A percentile compares a stretch with the other conserved stretches of the same genome.
phyloP scores from a whole-genome alignment of 768 basidiomycete species.

The Amanita polypyramis region DNA sequence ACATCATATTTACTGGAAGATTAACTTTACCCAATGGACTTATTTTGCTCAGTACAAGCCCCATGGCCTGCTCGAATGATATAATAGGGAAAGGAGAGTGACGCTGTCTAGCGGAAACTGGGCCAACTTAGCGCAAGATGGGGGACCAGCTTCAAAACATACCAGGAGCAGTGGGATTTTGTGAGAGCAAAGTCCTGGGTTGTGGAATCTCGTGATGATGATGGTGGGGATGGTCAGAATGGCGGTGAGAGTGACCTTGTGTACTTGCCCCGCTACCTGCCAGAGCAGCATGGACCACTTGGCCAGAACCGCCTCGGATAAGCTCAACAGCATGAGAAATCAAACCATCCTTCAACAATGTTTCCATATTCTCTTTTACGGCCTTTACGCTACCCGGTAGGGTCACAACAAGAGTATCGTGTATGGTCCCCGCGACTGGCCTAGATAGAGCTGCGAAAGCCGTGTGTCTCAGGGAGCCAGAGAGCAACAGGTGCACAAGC shows the following conservation, averaged over 20 bases:
- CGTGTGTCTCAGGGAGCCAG: slow-evolving; percentile 61
- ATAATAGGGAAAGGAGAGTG: slow-evolving; percentile 71
- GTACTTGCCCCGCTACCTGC: slow-evolving; percentile 20
- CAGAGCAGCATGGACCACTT: slow-evolving; percentile 42
- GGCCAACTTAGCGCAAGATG: neutral
- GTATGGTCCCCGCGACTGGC: slow-evolving; percentile 69
- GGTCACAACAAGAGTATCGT: slow-evolving; percentile 59
- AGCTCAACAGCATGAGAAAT: slow-evolving; percentile 66
- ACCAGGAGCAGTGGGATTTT: slow-evolving; percentile 64
- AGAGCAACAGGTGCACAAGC: slow-evolving; percentile 63
- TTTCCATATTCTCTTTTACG: slow-evolving; percentile 66
- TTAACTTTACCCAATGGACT: slow-evolving; percentile 27
- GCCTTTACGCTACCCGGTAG: slow-evolving; percentile 84
- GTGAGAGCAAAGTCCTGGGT: slow-evolving; percentile 49
- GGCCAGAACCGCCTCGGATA: slow-evolving; percentile 57
- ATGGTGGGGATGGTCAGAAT: slow-evolving; percentile 20
- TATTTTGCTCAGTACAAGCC: slow-evolving; percentile 40
- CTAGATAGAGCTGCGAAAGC: slow-evolving; percentile 76
- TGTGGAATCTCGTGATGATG: slow-evolving; percentile 34
- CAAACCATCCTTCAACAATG: slow-evolving; percentile 47
- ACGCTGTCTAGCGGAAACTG: slow-evolving; percentile 64
- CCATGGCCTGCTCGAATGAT: slow-evolving; percentile 54
- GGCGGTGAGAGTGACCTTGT: slow-evolving; percentile 28
- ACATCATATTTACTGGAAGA: slow-evolving; percentile 30
- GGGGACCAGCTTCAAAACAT: slow-evolving; percentile 14